Percentiles rank a stretch among this genome's conserved stretches.
Evolutionary conservation across 2,329 filamentous ascomycete species (phyloP).

Genomic region (Botrytis pseudocinerea): DNA sequence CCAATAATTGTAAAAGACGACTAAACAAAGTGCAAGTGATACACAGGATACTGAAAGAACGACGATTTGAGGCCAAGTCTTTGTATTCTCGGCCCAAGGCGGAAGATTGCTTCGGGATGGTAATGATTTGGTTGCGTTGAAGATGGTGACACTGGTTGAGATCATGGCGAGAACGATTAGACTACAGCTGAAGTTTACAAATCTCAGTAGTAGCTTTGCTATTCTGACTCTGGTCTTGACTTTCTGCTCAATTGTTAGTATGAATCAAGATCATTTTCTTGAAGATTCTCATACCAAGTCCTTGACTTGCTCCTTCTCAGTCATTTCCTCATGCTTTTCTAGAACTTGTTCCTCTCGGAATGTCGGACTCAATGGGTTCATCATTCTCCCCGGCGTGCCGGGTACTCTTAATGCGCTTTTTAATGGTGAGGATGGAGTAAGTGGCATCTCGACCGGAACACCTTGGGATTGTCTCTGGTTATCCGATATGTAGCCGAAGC

Average conservation of each 20-base stretch:
- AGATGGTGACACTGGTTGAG: slow-evolving; percentile 84
- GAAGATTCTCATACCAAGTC: slow-evolving; percentile 60
- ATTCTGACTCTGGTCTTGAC: slow-evolving; percentile 87
- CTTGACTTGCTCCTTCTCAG: slow-evolving; percentile 82
- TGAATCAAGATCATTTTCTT: slow-evolving; percentile 40
- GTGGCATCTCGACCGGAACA: slow-evolving; percentile 55
- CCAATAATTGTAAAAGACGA: slow-evolving; percentile 84
- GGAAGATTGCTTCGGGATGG: slow-evolving; percentile 77
- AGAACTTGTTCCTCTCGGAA: slow-evolving; percentile 85
- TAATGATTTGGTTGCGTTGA: slow-evolving; percentile 79
- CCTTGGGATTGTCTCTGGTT: slow-evolving; percentile 50
- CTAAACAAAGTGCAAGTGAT: slow-evolving; percentile 75
- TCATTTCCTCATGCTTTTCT: slow-evolving; percentile 78
- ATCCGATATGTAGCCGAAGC: slow-evolving; percentile 83
- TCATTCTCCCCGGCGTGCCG: slow-evolving; percentile 71
- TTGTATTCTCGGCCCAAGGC: slow-evolving; percentile 78
- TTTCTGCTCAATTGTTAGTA: slow-evolving; percentile 60
- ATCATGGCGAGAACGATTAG: slow-evolving; percentile 92
- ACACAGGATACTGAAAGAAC: slow-evolving; percentile 77
- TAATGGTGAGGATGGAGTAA: slow-evolving; percentile 74
- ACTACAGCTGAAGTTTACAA: slow-evolving; percentile 95
- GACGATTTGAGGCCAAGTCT: slow-evolving; percentile 85
- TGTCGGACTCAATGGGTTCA: slow-evolving; percentile 86
- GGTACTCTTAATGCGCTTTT: slow-evolving; percentile 90
- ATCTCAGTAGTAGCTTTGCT: slow-evolving; percentile 92